These are phyloP conservation scores for Colletotrichum orbiculare DNA, from an alignment of 2,329 filamentous ascomycete species.

Conservation along the genomic window DNA sequence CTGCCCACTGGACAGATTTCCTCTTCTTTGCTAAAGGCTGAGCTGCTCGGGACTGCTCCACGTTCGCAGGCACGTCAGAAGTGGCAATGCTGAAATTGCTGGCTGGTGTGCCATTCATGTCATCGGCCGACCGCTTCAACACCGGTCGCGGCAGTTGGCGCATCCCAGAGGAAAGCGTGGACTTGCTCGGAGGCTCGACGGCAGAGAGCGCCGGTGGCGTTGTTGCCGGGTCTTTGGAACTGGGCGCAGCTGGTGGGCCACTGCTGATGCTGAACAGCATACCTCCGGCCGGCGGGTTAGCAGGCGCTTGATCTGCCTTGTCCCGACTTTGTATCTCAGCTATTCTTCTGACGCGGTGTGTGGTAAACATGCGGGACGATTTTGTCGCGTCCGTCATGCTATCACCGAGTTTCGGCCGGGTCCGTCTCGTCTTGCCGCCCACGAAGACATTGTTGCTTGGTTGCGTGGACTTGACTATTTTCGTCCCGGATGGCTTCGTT, in stretches of 20 bases:
- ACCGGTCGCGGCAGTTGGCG: constrained; percentile 10
- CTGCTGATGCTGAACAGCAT: constrained; percentile 44
- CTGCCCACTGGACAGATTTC: constrained; percentile 44
- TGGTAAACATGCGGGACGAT: constrained; percentile 53
- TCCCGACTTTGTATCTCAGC: constrained; percentile 56
- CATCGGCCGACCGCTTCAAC: constrained; percentile 18
- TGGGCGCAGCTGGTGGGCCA: constrained; percentile 29
- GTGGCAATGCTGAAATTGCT: constrained; percentile 22
- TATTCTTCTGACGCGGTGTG: constrained; percentile 50
- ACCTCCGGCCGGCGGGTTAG: constrained; percentile 35
- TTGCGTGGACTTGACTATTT: constrained; percentile 10
- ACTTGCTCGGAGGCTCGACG: too few species aligned
- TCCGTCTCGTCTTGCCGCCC: constrained; percentile 53
- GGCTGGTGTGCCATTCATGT: neutral
- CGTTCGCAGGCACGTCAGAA: constrained; percentile 1
- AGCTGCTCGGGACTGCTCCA: neutral
- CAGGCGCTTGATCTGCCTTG: constrained; percentile 54
- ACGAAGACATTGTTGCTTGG: constrained; percentile 56
- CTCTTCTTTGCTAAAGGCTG: constrained; percentile 38
- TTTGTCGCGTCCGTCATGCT: constrained; percentile 54
- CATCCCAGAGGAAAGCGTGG: too few species aligned
- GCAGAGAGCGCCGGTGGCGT: too few species aligned
- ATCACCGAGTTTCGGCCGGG: constrained; percentile 49
- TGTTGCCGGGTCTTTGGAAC: neutral
- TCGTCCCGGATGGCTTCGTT: constrained; percentile 20